A percentile compares a stretch with the other conserved stretches of the same genome.
Conservation (phyloP, 805 yeast genomes). For the Candida tallmaniae region DNA sequence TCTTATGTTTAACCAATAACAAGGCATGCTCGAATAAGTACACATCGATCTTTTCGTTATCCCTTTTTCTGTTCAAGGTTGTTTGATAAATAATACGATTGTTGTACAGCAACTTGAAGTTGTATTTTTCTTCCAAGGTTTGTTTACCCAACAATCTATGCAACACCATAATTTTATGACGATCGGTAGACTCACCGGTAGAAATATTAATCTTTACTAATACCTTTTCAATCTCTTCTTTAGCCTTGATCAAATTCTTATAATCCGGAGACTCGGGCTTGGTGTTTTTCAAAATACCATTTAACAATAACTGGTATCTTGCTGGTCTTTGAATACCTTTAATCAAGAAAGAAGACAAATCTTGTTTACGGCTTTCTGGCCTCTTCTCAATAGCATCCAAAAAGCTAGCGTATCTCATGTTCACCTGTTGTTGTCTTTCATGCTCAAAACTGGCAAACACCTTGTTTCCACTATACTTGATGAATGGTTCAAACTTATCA, state of each 20-base stretch:
- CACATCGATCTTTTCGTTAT: conserved; percentile 77
- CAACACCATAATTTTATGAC: conserved; percentile 82
- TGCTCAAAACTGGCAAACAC: conserved; percentile 93
- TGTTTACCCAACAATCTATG: conserved; percentile 55
- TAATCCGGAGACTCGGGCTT: conserved; percentile 71
- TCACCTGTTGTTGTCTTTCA: conserved; percentile 87
- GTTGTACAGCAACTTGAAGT: conserved; percentile 78
- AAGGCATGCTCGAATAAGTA: conserved; percentile 87
- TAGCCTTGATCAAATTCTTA: conserved; percentile 64
- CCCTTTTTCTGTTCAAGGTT: conserved; percentile 61
- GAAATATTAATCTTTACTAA: conserved; percentile 78
- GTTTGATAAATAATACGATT: conserved; percentile 79
- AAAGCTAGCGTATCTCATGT: conserved; percentile 88
- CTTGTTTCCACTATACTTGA: conserved; percentile 89
- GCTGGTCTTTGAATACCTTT: conserved; percentile 97
- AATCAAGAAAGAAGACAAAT: conserved; percentile 86
- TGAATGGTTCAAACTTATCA: conserved; percentile 87
- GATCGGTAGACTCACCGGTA: conserved; percentile 89
- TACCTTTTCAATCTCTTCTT: conserved; percentile 68
- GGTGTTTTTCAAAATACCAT: conserved; percentile 79
- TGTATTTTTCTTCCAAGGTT: conserved; percentile 79
- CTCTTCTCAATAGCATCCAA: conserved; percentile 85
- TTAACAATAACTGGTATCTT: conserved; percentile 79
- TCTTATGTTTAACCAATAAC: conserved; percentile 77
- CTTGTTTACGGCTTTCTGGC: conserved; percentile 83